Conservation (phyloP, 2,329 filamentous ascomycete genomes). For the Fusarium succisae region DNA sequence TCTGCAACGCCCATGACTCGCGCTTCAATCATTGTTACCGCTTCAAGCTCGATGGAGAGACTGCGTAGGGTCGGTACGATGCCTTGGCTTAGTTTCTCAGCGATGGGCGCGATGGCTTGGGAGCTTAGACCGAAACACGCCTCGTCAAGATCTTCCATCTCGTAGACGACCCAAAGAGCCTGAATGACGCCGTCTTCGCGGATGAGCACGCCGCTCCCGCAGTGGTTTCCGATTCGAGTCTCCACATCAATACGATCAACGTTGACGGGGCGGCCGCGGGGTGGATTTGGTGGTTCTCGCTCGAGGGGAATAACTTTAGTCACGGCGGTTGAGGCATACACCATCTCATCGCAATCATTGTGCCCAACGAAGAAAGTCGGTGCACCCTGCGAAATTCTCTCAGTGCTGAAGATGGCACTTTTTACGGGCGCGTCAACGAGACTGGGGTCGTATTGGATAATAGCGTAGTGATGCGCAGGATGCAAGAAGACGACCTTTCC, state of each 20-base stretch:
- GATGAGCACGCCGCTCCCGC: conserved; percentile 90
- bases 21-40: conserved; percentile 95
- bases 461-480: conserved; percentile 93
- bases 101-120: conserved; percentile 86
- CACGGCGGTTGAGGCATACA: conserved; percentile 91
- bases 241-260: conserved; percentile 97
- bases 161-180: conserved; percentile 91
- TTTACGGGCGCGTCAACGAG: conserved; percentile 92
- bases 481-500: conserved; percentile 96
- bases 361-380: conserved; percentile 96
- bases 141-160: conserved; percentile 19
- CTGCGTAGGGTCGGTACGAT: conserved; percentile 84
- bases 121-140: conserved; percentile 79
- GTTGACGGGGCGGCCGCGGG: conserved; percentile 92
- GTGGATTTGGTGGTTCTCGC: conserved; percentile 93
- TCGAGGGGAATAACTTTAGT: conserved; percentile 94
- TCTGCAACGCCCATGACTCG: conserved; percentile 96
- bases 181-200: conserved; percentile 91
- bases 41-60: conserved; percentile 90
- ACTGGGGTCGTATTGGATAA: conserved; percentile 91
- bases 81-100: conserved; percentile 83
- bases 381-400: conserved; percentile 89
- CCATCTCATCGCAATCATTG: conserved; percentile 92
- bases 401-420: conserved; percentile 82
- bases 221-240: conserved; percentile 88